Conservation (phyloP, 805 yeast genomes). For the Saccharomycopsis schoenii region DNA sequence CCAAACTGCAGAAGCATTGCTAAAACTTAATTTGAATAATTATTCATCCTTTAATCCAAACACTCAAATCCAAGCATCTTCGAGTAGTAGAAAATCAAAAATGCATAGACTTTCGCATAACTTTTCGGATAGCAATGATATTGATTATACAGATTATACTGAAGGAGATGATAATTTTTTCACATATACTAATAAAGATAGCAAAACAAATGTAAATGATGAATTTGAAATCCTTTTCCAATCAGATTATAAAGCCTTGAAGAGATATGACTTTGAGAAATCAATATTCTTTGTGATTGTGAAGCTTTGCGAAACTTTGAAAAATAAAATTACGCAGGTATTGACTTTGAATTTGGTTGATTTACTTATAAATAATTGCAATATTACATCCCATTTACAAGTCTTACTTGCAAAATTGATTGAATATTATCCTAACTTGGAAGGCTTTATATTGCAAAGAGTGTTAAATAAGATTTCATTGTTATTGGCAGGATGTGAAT, state of each 20-base stretch:
- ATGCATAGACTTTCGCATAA: not conserved
- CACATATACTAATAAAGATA: constrained; percentile 1
- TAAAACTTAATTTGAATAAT: constrained; percentile 3
- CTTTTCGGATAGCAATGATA: not conserved
- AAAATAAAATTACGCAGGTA: constrained; percentile 13
- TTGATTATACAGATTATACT: not conserved
- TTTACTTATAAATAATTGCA: constrained; percentile 11
- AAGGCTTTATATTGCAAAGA: constrained; percentile 13
- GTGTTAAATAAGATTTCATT: constrained; percentile 8
- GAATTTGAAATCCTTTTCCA: constrained; percentile 2
- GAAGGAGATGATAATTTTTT: constrained; percentile 2
- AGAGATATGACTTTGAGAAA: constrained; percentile 15
- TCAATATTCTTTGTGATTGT: constrained; percentile 15
- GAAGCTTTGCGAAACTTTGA: constrained; percentile 14
- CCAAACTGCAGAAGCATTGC: constrained; percentile 7
- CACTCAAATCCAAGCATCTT: constrained; percentile 5
- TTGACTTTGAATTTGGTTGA: constrained; percentile 14
- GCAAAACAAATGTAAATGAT: not conserved
- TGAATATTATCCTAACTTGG: constrained; percentile 15
- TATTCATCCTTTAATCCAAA: constrained; percentile 13
- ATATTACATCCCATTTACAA: constrained; percentile 11
- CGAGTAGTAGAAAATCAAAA: not conserved
- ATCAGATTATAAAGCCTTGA: constrained; percentile 13
- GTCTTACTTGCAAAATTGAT: constrained; percentile 9
- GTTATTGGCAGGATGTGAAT: constrained; percentile 13